These are phyloP conservation scores for Teratosphaeria nubilosa DNA, from an alignment of 2,329 filamentous ascomycete genomes.

Conservation along the genomic window DNA sequence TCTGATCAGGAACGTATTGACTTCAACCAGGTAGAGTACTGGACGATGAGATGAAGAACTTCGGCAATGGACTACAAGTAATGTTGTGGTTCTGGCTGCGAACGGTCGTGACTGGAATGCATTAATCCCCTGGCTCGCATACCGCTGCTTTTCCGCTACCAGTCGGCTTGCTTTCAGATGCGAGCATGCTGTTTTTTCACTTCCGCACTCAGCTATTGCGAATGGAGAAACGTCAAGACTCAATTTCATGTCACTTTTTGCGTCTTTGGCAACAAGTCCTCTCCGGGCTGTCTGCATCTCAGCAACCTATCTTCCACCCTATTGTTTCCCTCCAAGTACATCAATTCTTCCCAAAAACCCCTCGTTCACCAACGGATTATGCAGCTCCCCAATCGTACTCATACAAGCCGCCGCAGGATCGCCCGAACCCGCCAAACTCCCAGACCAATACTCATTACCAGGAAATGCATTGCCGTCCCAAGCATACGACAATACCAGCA, in stretches of 20 bases:
- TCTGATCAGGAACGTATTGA: neutral
- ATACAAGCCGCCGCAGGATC: conserved; percentile 27
- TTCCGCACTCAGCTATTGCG: neutral
- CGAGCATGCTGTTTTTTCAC: neutral
- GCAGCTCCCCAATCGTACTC: conserved; percentile 24
- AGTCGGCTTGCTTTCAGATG: neutral
- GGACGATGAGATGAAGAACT: neutral
- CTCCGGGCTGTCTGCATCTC: neutral
- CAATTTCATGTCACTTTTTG: neutral
- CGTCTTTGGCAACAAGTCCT: neutral
- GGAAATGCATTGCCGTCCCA: conserved; percentile 28
- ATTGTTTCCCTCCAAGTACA: neutral
- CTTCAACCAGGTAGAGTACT: neutral
- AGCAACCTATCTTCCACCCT: neutral
- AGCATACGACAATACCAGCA: conserved; percentile 25
- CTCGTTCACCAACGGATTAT: conserved; percentile 24
- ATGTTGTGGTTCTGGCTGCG: neutral
- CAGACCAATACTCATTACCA: conserved; percentile 26
- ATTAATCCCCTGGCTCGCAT: neutral
- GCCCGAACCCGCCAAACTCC: conserved; percentile 16
- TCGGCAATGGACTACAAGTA: neutral
- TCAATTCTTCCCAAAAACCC: conserved; percentile 9
- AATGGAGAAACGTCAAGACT: neutral
- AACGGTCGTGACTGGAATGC: neutral
- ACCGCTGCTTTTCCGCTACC: neutral